Conservation (phyloP, 306 rosid species). For the Glycine soja region DNA sequence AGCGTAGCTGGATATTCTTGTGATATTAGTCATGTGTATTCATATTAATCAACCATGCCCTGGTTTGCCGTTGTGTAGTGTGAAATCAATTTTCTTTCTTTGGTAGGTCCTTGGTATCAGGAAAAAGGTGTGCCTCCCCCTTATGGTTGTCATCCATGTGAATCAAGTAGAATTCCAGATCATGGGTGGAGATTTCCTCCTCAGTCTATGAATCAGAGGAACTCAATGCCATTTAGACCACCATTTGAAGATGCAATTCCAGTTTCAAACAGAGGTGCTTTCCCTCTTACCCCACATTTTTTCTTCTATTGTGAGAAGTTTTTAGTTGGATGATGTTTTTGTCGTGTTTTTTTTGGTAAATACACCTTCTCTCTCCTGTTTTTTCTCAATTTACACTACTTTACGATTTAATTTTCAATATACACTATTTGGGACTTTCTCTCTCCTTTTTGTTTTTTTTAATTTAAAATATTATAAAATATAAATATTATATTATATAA, state of each 20-base stretch:
- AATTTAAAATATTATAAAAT: too few relatives aligned
- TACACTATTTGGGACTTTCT: too few relatives aligned
- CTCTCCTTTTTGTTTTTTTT: too few relatives aligned
- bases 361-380: too few relatives aligned
- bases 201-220: constrained; percentile 67
- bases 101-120: constrained; percentile 71
- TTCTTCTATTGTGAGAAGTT: not conserved
- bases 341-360: too few relatives aligned
- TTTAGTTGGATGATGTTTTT: not conserved
- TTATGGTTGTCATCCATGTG: constrained; percentile 77
- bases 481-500: too few relatives aligned
- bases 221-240: constrained; percentile 73
- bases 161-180: constrained; percentile 66
- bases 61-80: not conserved
- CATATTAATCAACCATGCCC: constrained; percentile 5
- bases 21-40: constrained; percentile 28
- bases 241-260: constrained; percentile 85
- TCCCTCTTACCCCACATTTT: not conserved
- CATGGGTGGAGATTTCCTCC: constrained; percentile 90
- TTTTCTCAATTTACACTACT: too few relatives aligned
- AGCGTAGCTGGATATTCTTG: not conserved
- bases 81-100: constrained; percentile 29
- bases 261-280: constrained; percentile 72
- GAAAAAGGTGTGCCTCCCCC: constrained; percentile 68
- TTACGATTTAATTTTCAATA: too few relatives aligned